Conservation (phyloP, 805 yeast genomes). For the Yamadazyma nakazawae region DNA sequence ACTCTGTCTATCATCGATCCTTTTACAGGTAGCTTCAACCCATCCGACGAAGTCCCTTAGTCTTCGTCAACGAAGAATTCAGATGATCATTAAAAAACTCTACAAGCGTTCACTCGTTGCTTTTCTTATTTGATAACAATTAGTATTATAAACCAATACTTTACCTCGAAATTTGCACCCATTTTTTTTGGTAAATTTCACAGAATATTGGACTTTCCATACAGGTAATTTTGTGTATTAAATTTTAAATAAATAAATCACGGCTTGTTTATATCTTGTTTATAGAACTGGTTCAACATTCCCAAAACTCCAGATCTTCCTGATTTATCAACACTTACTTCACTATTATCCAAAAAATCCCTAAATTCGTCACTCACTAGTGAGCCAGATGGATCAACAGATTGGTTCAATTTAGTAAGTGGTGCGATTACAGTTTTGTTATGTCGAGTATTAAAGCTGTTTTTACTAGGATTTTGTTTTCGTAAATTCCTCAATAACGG, state of each 20-base stretch:
- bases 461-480: neutral
- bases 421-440: neutral
- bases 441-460: neutral
- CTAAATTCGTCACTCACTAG: conserved; percentile 9
- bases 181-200: too few species aligned
- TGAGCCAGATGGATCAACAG: conserved; percentile 11
- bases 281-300: conserved; percentile 76
- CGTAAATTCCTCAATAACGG: neutral
- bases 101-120: too few species aligned
- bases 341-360: conserved; percentile 28
- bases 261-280: conserved; percentile 34
- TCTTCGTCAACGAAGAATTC: too few species aligned
- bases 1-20: too few species aligned
- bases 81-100: too few species aligned
- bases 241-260: neutral
- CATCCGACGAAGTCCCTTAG: too few species aligned
- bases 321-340: conserved; percentile 25
- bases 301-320: conserved; percentile 64
- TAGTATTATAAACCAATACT: too few species aligned
- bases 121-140: too few species aligned
- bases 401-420: conserved; percentile 3
- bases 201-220: too few species aligned
- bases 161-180: too few species aligned
- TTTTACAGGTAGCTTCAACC: too few species aligned
- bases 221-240: too few species aligned